Conservation (phyloP, 1,139 yeast species). For the Suhomyces chickasaworum region DNA sequence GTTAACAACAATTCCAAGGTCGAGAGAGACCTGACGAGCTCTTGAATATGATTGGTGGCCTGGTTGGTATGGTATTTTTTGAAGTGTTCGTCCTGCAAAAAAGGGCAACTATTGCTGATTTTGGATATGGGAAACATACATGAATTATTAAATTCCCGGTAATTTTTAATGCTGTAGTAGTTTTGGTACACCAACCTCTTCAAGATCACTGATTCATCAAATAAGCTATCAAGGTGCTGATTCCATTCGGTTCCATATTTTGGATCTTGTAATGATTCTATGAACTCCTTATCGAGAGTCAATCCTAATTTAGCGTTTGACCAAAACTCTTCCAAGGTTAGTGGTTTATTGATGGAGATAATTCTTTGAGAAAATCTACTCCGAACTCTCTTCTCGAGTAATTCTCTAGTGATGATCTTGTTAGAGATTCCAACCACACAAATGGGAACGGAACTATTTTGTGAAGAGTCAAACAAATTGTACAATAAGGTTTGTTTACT, state of each 20-base stretch:
- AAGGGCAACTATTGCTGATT: constrained; percentile 30
- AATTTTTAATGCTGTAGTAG: constrained; percentile 62
- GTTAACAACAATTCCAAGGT: constrained; percentile 68
- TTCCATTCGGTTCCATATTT: constrained; percentile 54
- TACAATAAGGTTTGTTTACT: constrained; percentile 81
- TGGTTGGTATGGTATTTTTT: constrained; percentile 23
- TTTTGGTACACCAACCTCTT: constrained; percentile 39
- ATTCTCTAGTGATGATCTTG: constrained; percentile 72
- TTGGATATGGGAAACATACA: constrained; percentile 50
- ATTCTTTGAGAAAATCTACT: constrained; percentile 86
- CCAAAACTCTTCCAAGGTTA: constrained; percentile 47
- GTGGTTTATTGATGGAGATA: constrained; percentile 58
- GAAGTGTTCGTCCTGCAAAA: constrained; percentile 36
- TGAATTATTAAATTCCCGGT: constrained; percentile 54
- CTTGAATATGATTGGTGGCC: constrained; percentile 29
- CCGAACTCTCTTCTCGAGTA: constrained; percentile 86
- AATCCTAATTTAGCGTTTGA: constrained; percentile 31
- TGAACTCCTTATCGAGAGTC: constrained; percentile 23
- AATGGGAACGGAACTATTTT: constrained; percentile 73
- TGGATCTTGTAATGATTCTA: constrained; percentile 20
- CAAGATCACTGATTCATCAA: constrained; percentile 10
- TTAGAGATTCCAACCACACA: constrained; percentile 82
- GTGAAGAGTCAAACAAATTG: constrained; percentile 82
- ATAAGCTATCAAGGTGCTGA: constrained; percentile 35
- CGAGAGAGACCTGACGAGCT: constrained; percentile 51